A percentile compares a stretch with the other conserved stretches of the same genome.
Conservation (phyloP, 148 eudicot species). For the Persicaria tinctoria region DNA sequence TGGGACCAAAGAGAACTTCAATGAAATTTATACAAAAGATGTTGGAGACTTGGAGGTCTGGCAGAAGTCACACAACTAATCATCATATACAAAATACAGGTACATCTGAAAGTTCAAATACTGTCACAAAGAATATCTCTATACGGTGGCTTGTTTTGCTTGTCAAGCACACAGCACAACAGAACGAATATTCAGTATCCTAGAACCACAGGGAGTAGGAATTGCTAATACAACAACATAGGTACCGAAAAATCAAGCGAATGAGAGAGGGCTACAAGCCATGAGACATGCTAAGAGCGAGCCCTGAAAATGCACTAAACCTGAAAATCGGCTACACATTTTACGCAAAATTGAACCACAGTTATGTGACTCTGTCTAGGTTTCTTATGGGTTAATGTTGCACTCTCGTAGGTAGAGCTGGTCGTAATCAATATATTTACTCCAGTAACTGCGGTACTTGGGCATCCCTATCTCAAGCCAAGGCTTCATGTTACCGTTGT, state of each 20-base stretch:
- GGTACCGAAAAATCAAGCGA: not conserved
- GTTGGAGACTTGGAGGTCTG: too few relatives aligned
- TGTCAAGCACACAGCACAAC: conserved; percentile 4
- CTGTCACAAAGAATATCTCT: conserved; percentile 12
- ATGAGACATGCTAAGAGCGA: not conserved
- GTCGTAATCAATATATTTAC: conserved; percentile 58
- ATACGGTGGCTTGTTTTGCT: conserved; percentile 11
- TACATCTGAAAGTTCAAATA: conserved; percentile 3
- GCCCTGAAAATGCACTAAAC: not conserved
- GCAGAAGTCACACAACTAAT: conserved; percentile 1
- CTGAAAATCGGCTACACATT: conserved; percentile 2
- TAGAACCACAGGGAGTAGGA: not conserved
- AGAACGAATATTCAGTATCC: conserved; percentile 7
- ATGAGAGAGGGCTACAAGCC: not conserved
- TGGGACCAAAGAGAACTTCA: not conserved
- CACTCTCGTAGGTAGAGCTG: conserved; percentile 64
- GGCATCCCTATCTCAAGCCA: conserved; percentile 88
- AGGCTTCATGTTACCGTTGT: conserved; percentile 88
- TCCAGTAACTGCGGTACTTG: conserved; percentile 62
- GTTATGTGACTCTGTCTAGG: not conserved
- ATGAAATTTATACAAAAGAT: not conserved
- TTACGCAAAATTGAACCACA: conserved; percentile 5
- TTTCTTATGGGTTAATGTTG: conserved; percentile 57
- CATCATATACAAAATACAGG: conserved; percentile 12
- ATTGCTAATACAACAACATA: conserved; percentile 5